Evolutionary conservation across 2,329 filamentous ascomycete genomes (phyloP).

Genomic region (Scorias spongiosa): DNA sequence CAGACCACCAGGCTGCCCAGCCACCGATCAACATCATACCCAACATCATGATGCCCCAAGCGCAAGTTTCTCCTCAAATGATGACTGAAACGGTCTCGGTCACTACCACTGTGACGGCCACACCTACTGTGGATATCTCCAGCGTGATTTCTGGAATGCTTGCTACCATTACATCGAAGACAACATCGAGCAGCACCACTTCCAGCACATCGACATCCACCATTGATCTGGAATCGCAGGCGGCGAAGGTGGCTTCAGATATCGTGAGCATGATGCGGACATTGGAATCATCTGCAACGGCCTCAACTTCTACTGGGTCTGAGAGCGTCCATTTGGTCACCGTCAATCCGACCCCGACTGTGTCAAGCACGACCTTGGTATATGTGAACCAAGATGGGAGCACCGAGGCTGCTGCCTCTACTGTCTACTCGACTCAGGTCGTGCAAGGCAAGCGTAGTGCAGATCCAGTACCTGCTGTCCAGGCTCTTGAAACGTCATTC

Average conservation of each 20-base stretch:
- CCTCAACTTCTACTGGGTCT: neutral
- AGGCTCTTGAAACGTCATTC: neutral
- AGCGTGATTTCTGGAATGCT: neutral
- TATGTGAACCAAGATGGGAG: neutral
- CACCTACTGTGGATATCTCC: neutral
- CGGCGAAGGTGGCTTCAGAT: neutral
- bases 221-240: neutral
- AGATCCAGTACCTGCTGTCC: neutral
- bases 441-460: neutral
- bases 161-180: neutral
- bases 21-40: constrained; percentile 17
- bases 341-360: neutral
- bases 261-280: neutral
- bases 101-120: neutral
- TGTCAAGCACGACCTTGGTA: neutral
- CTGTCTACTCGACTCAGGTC: neutral
- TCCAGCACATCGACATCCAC: neutral
- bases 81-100: neutral
- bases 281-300: neutral
- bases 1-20: constrained; percentile 5
- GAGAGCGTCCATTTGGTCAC: neutral
- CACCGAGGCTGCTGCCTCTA: neutral
- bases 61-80: neutral
- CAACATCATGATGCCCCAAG: constrained; percentile 17
- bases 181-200: neutral